Evolutionary conservation across 306 rosid species (phyloP).

Genomic region (Chamaecrista fasciculata): DNA sequence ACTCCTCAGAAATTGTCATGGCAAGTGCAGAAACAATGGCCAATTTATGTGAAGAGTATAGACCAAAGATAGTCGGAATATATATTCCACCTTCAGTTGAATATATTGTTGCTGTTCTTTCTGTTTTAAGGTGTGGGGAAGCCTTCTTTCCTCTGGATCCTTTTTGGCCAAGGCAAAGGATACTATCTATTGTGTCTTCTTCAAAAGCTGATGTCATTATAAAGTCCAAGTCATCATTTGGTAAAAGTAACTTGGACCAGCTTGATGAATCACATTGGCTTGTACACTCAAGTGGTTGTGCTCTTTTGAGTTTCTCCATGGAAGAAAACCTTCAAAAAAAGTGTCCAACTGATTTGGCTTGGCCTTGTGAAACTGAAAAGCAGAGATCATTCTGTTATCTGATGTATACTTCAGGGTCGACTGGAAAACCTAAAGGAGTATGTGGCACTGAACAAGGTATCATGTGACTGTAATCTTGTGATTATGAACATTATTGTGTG

Average conservation of each 20-base stretch:
- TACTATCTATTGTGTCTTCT: slow-evolving; percentile 51
- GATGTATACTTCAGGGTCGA: slow-evolving; percentile 93
- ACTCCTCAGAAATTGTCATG: slow-evolving; percentile 17
- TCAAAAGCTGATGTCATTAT: slow-evolving; percentile 58
- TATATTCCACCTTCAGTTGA: slow-evolving; percentile 77
- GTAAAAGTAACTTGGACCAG: slow-evolving; percentile 34
- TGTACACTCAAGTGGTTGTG: slow-evolving; percentile 31
- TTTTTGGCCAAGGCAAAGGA: slow-evolving; percentile 70
- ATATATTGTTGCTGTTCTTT: slow-evolving; percentile 70
- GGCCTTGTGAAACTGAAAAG: slow-evolving; percentile 54
- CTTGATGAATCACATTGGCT: slow-evolving; percentile 55
- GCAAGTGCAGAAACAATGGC: slow-evolving; percentile 24
- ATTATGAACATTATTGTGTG: background rate
- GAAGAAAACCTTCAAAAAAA: slow-evolving; percentile 41
- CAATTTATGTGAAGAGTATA: slow-evolving; percentile 30
- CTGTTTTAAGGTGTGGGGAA: slow-evolving; percentile 68
- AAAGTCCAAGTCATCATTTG: slow-evolving; percentile 44
- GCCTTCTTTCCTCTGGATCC: slow-evolving; percentile 90
- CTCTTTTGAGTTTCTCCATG: slow-evolving; percentile 51
- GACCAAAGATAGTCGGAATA: slow-evolving; percentile 70
- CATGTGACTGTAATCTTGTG: slow-evolving; percentile 17
- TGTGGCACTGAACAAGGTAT: slow-evolving; percentile 84
- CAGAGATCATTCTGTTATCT: slow-evolving; percentile 70
- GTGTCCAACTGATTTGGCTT: slow-evolving; percentile 34
- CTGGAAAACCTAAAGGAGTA: slow-evolving; percentile 88